Evolutionary conservation across 352 stramenopile species (phyloP), one percentile per base, ranked within the genome.

Genomic region (Globisporangium acanthophoron): DNA sequence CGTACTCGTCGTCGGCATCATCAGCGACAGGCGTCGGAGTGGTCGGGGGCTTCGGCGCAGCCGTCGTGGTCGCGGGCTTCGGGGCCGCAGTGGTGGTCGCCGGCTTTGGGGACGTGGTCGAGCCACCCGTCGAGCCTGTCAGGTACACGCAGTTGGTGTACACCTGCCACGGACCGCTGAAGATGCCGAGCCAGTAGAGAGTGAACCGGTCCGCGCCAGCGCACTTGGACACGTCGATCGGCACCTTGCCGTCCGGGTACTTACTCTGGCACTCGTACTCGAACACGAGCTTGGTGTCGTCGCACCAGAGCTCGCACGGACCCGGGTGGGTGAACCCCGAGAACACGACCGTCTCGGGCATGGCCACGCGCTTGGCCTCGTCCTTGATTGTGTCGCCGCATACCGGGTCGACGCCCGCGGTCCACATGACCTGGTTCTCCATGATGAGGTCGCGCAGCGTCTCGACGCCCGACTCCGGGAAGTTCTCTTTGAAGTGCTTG

Each of bases 71-170:
- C 7, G 54, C n/a, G 0, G 54, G 21, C 46, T 51, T 57, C 7
- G 56, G 24, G 3, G 50, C 29, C 7, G 16, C 35, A 35, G 56
- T 11, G 13, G 8, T 33, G 7, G 35, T 45, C 9, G 61, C 61
- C 1, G 43, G 43, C 20, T 61, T 59, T 20, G 62, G 37, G 5
- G 66, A 37, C 0, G 63, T 37, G 11, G 51, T 47, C 9, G 41
- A 60, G 4, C 5, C 37, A 50, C 62, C 59, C 47, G 54, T 50
- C 16, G 55, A 47, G 12, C 24, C 52, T 20, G 46, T 55, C 35
- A 85, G 71, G 70, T 71, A 79, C 20, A 83, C 76, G 47, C 76
- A 86, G 65, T 86, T 66, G 12, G 59, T 80, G 53, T 88, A 90
- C 45, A 84, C 77, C 46, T 90, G 77, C 77, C 75, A 90, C 31